Base-by-base conservation (phyloP, 202 grass and related monocot genomes). In the Setaria viridis region DNA sequence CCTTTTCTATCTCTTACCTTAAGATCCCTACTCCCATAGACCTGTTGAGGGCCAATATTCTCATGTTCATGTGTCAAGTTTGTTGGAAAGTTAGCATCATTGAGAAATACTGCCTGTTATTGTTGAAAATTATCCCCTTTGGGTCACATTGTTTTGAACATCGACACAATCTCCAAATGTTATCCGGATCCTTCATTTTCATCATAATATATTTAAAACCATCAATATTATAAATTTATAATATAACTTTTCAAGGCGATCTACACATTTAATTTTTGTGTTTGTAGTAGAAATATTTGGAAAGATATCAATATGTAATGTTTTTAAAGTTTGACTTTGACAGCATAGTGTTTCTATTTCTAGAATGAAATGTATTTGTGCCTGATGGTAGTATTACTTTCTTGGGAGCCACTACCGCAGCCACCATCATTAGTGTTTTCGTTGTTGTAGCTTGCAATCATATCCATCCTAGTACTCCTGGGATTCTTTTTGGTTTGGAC, bases 361-460 rank as follows among this genome's bases (percentile, higher is more conserved):
- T 43, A 69, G 8, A 69, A 69, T 69, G 37, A 10, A 19, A 45
- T 21, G 9, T 43, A 67, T 69, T 4, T 43, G 11, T 45, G 19
- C 20, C 67, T 16, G 39, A 42, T 39, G 13, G 66, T 42, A 43
- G 37, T 42, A 77, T 87, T 60, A 25, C 63, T 46, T 58, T 48
- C 11, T 37, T 81, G 49, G 41, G 11, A 45, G 25, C 75, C 49
- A 41, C 56, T 19, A 48, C 3, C 8, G 4, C 51, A 19, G 10
- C 19, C 33, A 53, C 39, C 70, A 51, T 39, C 29, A 19, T 77
- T 82, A 53, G 15, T 70, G 60, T 62, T 77, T 84, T 50, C 49
- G 3, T 19, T 75, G 32, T 70, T 60, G 64, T 63, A 77, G 30
- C 32, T 70, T 82, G 42, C 56, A 64, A 72, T 20, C 53, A 20